Base-by-base conservation (phyloP, 768 basidiomycete species). In the Russula sp. region DNA sequence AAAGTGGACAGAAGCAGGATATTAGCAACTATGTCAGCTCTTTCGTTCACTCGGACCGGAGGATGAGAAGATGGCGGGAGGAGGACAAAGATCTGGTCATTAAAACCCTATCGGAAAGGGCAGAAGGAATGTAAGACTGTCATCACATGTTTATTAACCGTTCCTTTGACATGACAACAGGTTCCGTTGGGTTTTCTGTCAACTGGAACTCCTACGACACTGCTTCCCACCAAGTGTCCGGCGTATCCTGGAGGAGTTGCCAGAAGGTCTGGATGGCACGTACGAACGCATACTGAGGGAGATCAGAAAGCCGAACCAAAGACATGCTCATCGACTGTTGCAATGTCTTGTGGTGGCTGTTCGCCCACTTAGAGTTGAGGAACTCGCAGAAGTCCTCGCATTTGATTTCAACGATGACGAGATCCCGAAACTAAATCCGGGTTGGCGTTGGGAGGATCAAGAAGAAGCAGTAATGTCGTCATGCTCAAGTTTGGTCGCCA, bases 201-300 rank as follows among this genome's bases (percentile, higher is more conserved):
- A 55, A 34, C 34, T 55, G 42, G 41, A 55, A 6, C 5, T 55
- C 7, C 29, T 55, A 14, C 41, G 41, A 4, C 18, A 55, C 2
- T 55, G 10, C 7, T 55, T 43, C 41, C 54, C 54, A 9, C 29
- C 41, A 14, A 42, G 41, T 32, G 41, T 55, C 18, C 56, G 56
- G 10, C 56, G 18, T 11, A 34, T 49, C 34, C 29, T 59, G 10
- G 58, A 59, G 0, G 49, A 50, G 8, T 43, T 59, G 18, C 48
- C 58, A 0, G 34, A 36, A 1, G 29, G 39, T 16, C 13, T 59
- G 8, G 58, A 59, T 2, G 58, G 45, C 32, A 59, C 58, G 5
- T 59, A 59, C 32, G 49, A 51, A 32, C 58, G 50, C 10, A 51
- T 59, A 42, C 18, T 59, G 16, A n/a, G 35, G 39, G 49, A 52